phyloP scores from a whole-genome alignment of 2,329 filamentous ascomycete genomes.

The Ceratocystis variospora region DNA sequence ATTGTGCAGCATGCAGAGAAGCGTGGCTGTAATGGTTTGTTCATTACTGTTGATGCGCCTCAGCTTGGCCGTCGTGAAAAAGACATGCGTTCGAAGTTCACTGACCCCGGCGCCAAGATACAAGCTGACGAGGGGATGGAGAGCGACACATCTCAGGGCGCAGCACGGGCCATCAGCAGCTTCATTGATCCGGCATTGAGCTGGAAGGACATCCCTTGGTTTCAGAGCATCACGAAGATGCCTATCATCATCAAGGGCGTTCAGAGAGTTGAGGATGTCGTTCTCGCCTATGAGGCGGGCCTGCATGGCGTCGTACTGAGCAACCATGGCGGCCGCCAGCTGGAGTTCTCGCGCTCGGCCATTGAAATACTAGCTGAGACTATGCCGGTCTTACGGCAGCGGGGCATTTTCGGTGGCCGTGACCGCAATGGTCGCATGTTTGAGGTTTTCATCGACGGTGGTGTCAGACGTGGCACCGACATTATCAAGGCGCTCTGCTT shows the following conservation, averaged over 20 bases:
- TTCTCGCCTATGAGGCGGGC: conserved; percentile 68
- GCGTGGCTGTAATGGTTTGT: conserved; percentile 85
- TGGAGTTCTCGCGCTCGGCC: conserved; percentile 79
- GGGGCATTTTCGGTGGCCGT: conserved; percentile 43
- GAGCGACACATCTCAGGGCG: conserved; percentile 81
- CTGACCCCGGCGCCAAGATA: conserved; percentile 68
- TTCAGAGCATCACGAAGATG: conserved; percentile 78
- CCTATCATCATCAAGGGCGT: conserved; percentile 95
- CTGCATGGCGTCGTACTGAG: conserved; percentile 85
- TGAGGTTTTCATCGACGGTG: conserved; percentile 84
- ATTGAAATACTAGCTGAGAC: conserved; percentile 88
- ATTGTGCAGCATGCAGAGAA: conserved; percentile 86
- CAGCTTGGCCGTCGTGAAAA: conserved; percentile 92
- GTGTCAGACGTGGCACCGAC: conserved; percentile 78
- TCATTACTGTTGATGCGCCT: conserved; percentile 96
- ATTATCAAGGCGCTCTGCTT: conserved; percentile 91
- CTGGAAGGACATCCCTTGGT: conserved; percentile 94
- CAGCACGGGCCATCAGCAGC: conserved; percentile 82
- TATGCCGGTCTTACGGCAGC: conserved; percentile 68
- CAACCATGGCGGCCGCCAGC: conserved; percentile 89
- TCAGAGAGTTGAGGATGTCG: conserved; percentile 87
- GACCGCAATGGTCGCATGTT: conserved; percentile 40
- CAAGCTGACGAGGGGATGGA: conserved; percentile 50
- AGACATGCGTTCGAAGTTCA: conserved; percentile 91
- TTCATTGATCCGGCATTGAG: conserved; percentile 92